These are phyloP conservation scores for Venturia asperata DNA, from an alignment of 2,329 filamentous ascomycete genomes.

Conservation along the genomic window DNA sequence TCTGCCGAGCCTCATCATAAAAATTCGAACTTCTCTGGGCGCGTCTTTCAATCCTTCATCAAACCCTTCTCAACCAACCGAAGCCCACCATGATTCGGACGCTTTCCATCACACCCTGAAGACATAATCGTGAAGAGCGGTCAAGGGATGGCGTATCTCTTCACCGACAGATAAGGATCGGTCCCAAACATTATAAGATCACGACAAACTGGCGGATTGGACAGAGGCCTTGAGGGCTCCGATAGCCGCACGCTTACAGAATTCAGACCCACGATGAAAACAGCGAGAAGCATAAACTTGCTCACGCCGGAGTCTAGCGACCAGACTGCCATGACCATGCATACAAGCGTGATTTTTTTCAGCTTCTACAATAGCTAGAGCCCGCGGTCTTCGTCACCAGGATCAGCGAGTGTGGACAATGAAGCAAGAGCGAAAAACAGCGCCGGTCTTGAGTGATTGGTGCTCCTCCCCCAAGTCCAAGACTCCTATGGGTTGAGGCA, in stretches of 20 bases:
- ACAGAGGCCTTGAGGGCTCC: not conserved
- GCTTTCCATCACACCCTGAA: not conserved
- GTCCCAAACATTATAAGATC: not conserved
- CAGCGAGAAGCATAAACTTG: not conserved
- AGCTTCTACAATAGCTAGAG: slow-evolving; percentile 50
- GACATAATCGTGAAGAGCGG: not conserved
- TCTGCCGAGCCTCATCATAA: not conserved
- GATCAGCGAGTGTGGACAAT: slow-evolving; percentile 51
- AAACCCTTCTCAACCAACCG: not conserved
- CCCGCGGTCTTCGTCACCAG: slow-evolving; percentile 45
- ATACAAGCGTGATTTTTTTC: not conserved
- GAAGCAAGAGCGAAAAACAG: slow-evolving; percentile 42
- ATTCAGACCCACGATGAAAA: not conserved
- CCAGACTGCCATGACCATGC: not conserved
- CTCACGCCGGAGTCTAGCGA: not conserved
- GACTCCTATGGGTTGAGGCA: slow-evolving; percentile 7
- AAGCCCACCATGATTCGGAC: not conserved
- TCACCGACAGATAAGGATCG: not conserved
- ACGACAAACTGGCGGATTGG: not conserved
- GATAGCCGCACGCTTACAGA: not conserved
- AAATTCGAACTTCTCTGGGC: not conserved
- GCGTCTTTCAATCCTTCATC: not conserved
- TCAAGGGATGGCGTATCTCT: no score
- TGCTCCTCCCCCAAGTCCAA: slow-evolving; percentile 9
- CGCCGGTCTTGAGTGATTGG: not conserved